Evolutionary conservation across 2,329 filamentous ascomycete species (phyloP).

Genomic region (Ascochyta fabae): DNA sequence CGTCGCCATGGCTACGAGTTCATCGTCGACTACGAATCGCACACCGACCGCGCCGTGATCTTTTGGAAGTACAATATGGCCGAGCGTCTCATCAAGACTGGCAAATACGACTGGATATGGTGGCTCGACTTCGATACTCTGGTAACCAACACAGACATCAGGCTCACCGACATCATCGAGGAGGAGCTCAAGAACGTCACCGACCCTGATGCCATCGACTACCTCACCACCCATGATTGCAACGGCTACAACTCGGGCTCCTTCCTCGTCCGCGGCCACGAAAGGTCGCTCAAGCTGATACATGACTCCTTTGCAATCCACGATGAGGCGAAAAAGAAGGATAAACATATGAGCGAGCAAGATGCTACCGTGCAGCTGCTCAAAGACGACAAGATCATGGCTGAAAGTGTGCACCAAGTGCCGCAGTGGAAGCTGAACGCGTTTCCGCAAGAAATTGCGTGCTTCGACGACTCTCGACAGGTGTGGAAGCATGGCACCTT

Average conservation of each 20-base stretch:
- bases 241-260: conserved; percentile 50
- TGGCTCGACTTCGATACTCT: conserved; percentile 53
- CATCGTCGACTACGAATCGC: conserved; percentile 49
- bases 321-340: conserved; percentile 29
- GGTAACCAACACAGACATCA: conserved; percentile 49
- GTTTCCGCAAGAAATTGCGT: conserved; percentile 50
- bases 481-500: conserved; percentile 47
- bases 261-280: conserved; percentile 46
- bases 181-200: conserved; percentile 41
- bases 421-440: conserved; percentile 51
- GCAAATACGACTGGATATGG: conserved; percentile 52
- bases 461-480: conserved; percentile 41
- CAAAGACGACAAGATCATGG: conserved; percentile 28
- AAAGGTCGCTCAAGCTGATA: conserved; percentile 46
- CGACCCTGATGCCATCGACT: conserved; percentile 44
- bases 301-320: conserved; percentile 37
- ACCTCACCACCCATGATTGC: conserved; percentile 50
- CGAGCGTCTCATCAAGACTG: conserved; percentile 41
- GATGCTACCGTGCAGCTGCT: conserved; percentile 48
- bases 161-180: conserved; percentile 45
- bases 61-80: conserved; percentile 52
- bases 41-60: conserved; percentile 37
- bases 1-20: conserved; percentile 51
- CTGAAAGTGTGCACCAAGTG: conserved; percentile 34
- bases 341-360: conserved; percentile 46